Conservation (phyloP, 345 rosid species). For the Salix brachista region DNA sequence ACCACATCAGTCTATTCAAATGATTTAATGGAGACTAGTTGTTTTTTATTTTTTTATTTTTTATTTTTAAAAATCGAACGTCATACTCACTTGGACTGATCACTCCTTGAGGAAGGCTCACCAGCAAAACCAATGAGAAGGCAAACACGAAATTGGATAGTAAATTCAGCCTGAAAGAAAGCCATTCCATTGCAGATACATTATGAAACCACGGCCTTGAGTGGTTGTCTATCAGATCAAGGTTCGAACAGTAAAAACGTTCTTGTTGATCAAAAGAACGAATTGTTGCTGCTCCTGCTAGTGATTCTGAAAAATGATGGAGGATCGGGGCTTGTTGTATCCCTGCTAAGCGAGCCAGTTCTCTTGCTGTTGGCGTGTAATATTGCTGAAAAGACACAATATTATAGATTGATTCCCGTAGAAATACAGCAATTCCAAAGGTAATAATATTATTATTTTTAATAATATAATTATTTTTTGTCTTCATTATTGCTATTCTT, state of each 20-base stretch:
- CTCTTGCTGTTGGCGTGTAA: slow-evolving; percentile 93
- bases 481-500: not conserved
- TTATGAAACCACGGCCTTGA: slow-evolving; percentile 95
- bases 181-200: slow-evolving; percentile 92
- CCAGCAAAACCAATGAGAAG: slow-evolving; percentile 76
- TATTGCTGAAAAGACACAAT: slow-evolving; percentile 48
- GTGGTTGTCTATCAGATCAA: slow-evolving; percentile 61
- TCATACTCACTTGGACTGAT: slow-evolving; percentile 78
- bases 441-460: not conserved
- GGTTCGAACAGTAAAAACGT: slow-evolving; percentile 63
- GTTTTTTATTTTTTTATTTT: not conserved
- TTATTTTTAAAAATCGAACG: not conserved
- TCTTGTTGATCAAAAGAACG: slow-evolving; percentile 76
- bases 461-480: not conserved
- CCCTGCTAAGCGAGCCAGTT: slow-evolving; percentile 75
- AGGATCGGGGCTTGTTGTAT: slow-evolving; percentile 87
- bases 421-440: not conserved
- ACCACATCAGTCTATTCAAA: not conserved
- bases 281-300: slow-evolving; percentile 82
- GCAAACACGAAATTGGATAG: slow-evolving; percentile 90
- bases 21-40: not conserved
- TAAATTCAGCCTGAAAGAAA: slow-evolving; percentile 77
- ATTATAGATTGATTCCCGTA: not conserved
- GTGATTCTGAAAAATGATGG: slow-evolving; percentile 91
- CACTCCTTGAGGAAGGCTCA: slow-evolving; percentile 86